These are phyloP conservation scores for Cyberlindnera petersonii DNA, from an alignment of 805 yeast genomes.

Conservation along the genomic window DNA sequence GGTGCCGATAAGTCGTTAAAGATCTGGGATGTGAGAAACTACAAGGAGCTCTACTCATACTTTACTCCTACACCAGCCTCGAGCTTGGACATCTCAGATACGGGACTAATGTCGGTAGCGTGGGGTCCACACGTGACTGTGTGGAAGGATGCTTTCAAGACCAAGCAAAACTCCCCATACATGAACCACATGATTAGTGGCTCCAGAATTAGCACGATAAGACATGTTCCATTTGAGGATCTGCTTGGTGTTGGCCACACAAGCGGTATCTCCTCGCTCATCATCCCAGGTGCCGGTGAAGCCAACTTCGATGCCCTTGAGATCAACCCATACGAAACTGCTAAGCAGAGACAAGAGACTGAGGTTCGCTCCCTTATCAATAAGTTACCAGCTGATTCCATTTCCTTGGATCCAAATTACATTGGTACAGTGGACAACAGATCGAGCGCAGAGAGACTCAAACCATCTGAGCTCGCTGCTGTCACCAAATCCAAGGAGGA, in stretches of 20 bases:
- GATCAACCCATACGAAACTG: slow-evolving; percentile 85
- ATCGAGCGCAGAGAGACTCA: slow-evolving; percentile 58
- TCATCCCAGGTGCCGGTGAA: slow-evolving; percentile 96
- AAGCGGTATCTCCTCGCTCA: slow-evolving; percentile 73
- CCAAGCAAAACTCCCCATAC: slow-evolving; percentile 78
- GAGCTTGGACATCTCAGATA: slow-evolving; percentile 75
- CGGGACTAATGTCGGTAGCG: slow-evolving; percentile 82
- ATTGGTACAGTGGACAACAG: slow-evolving; percentile 82
- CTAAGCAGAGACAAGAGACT: slow-evolving; percentile 87
- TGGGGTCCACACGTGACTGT: slow-evolving; percentile 95
- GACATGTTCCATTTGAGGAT: slow-evolving; percentile 94
- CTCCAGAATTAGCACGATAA: slow-evolving; percentile 59
- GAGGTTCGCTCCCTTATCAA: slow-evolving; percentile 85
- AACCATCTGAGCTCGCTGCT: slow-evolving; percentile 53
- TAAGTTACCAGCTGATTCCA: slow-evolving; percentile 89
- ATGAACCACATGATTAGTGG: slow-evolving; percentile 88
- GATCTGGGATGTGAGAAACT: slow-evolving; percentile 90
- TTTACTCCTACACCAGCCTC: slow-evolving; percentile 83
- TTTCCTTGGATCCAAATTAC: slow-evolving; percentile 80
- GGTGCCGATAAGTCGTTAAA: slow-evolving; percentile 83
- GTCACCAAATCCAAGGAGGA: slow-evolving; percentile 33
- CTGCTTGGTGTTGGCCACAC: slow-evolving; percentile 85
- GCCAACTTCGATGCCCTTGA: slow-evolving; percentile 95
- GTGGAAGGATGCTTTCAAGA: slow-evolving; percentile 81
- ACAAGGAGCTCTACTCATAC: slow-evolving; percentile 61